Base-by-base conservation (phyloP, 176 grass and related monocot genomes). In the Zea luxurians region DNA sequence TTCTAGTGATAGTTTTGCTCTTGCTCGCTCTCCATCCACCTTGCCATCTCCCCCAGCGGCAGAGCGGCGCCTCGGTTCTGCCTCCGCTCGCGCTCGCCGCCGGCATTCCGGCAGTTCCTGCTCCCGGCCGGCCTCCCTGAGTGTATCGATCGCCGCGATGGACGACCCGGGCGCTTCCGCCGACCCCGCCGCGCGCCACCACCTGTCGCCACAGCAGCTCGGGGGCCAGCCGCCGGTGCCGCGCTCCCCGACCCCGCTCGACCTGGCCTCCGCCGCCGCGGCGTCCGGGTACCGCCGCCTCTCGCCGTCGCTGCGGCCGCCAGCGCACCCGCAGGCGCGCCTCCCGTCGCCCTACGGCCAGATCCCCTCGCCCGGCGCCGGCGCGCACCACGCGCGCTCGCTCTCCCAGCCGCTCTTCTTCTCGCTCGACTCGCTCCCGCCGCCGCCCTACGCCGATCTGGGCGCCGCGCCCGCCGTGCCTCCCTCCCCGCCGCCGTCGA, bases 331-430 rank as follows among this genome's bases (percentile, higher is more conserved):
- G 75, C 89, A 83, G 70, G 65, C 43, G 41, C 86, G 82, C 4
- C 83, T 69, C 54, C 78, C 90, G 10, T 80, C 83, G 55, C 85
- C 84, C n/a, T 88, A 80, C 69, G 59, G 48, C 37, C 89, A 91
- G 88, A 96, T 96, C 87, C 85, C 90, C 27, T 4, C 76, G 69
- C 72, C 69, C 12, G 68, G 67, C 27, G 10, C 13, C 53, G 82
- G 61, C 16, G 58, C 45, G 48, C 83, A 61, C 79, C 92, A 95
- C 81, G 83, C 92, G 59, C 89, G 89, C 52, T 95, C 92, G 43
- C 89, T 92, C 12, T 95, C 89, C 37, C 89, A 95, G 79, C 89
- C 89, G 12, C 66, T 88, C 57, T 89, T 92, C 83, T 95, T 95
- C 81, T 89, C 89, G 17, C 78, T 95, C 17, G 92, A 95, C 78